A percentile compares a stretch with the other conserved stretches of the same genome.
These are phyloP conservation scores for Hylodesmum podocarpum DNA, from an alignment of 306 rosid genomes.

Conservation along the genomic window DNA sequence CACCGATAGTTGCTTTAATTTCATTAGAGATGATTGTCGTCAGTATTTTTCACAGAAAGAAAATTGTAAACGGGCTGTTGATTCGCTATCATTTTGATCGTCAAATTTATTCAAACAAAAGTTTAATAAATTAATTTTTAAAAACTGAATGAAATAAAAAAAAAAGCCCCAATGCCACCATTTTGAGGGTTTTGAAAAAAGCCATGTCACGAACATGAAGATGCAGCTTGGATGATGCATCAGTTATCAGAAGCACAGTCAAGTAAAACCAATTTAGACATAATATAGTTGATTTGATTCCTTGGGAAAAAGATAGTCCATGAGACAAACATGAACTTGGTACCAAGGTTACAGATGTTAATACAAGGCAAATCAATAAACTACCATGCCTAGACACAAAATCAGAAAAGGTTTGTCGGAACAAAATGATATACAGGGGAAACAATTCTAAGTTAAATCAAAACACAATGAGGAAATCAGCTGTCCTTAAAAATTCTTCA, in stretches of 20 bases:
- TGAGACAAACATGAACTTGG: not conserved
- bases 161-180: not conserved
- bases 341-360: not conserved
- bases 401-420: not conserved
- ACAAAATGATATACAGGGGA: slow-evolving; percentile 7
- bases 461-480: slow-evolving; percentile 7
- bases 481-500: not conserved
- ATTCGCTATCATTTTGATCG: not conserved
- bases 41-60: not conserved
- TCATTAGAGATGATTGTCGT: no score
- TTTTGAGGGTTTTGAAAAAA: not conserved
- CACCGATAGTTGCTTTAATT: not conserved
- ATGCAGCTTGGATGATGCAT: not conserved
- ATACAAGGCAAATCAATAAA: not conserved
- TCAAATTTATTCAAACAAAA: not conserved
- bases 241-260: not conserved
- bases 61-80: not conserved
- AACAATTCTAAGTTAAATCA: not conserved
- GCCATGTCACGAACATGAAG: not conserved
- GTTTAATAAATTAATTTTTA: not conserved
- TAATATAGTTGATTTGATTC: not conserved
- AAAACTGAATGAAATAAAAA: not conserved
- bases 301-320: not conserved
- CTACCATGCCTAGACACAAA: not conserved
- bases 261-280: not conserved